Evolutionary conservation across 2,329 filamentous ascomycete species (phyloP).

Genomic region (Cladophialophora psammophila): DNA sequence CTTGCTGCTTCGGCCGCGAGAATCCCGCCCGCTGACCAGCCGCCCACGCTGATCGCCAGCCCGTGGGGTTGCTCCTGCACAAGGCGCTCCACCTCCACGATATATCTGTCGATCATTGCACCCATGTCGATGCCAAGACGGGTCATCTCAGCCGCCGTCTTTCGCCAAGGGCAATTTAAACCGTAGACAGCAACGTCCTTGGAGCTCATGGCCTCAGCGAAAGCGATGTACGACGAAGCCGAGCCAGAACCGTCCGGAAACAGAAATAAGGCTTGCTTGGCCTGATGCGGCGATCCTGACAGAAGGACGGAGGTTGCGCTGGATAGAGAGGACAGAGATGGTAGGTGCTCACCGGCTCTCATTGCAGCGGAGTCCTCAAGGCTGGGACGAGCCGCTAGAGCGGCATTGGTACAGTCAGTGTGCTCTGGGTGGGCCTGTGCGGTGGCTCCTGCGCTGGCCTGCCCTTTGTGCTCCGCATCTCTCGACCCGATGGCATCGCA

Average conservation of each 20-base stretch:
- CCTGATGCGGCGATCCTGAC: constrained; percentile 50
- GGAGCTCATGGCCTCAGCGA: not conserved
- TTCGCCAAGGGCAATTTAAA: constrained; percentile 40
- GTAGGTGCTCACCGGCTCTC: too few species aligned
- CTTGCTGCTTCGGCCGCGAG: constrained; percentile 72
- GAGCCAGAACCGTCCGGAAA: constrained; percentile 55
- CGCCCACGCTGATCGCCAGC: constrained; percentile 68
- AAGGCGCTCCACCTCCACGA: too few species aligned
- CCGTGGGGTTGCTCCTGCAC: constrained; percentile 45
- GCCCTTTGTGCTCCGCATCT: too few species aligned
- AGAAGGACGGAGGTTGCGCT: constrained; percentile 39
- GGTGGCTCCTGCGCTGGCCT: too few species aligned
- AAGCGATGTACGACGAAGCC: constrained; percentile 49
- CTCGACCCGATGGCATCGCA: too few species aligned
- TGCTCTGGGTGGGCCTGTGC: too few species aligned
- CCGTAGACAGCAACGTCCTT: constrained; percentile 47
- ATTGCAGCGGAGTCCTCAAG: too few species aligned
- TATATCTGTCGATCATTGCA: constrained; percentile 50
- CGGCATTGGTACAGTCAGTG: too few species aligned
- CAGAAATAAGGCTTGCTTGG: constrained; percentile 48
- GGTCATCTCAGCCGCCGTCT: too few species aligned
- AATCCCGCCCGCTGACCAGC: constrained; percentile 80
- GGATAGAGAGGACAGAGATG: too few species aligned
- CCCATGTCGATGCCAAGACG: constrained; percentile 32
- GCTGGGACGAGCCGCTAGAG: too few species aligned